These are phyloP conservation scores for Neurospora sp. DNA, from an alignment of 495 filamentous ascomycete species.

Conservation along the genomic window DNA sequence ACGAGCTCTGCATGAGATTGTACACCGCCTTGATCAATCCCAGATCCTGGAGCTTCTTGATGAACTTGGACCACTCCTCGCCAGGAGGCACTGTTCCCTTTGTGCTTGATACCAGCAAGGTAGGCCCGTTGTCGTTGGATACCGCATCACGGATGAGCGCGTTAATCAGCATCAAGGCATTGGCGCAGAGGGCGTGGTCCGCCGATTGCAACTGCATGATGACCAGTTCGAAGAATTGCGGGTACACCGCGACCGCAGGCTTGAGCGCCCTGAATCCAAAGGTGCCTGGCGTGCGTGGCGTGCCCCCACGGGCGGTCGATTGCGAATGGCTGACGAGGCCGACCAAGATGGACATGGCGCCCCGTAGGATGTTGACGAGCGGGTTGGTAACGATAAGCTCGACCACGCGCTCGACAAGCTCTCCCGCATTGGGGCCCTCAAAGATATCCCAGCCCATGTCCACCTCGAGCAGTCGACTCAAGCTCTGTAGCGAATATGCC, in stretches of 20 bases:
- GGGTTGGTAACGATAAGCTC: conserved; percentile 92
- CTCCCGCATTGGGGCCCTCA: conserved; percentile 37
- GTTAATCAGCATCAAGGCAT: conserved; percentile 90
- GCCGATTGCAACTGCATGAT: conserved; percentile 82
- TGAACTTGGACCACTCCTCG: conserved; percentile 90
- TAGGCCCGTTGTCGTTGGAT: conserved; percentile 49
- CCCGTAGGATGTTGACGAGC: conserved; percentile 91
- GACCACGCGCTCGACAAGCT: conserved; percentile 64
- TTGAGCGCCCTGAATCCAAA: conserved; percentile 88
- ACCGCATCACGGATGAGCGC: conserved; percentile 89
- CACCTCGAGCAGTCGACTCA: conserved; percentile 79
- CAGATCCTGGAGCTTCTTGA: conserved; percentile 84
- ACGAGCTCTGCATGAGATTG: conserved; percentile 83
- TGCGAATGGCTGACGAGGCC: conserved; percentile 83
- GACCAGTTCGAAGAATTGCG: conserved; percentile 90
- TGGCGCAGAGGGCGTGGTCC: conserved; percentile 93
- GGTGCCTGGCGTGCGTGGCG: conserved; percentile 35
- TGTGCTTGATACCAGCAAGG: conserved; percentile 21
- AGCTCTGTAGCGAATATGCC: conserved; percentile 84
- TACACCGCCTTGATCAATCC: conserved; percentile 90
- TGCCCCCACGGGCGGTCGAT: conserved; percentile 27
- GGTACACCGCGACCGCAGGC: conserved; percentile 81
- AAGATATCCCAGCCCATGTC: conserved; percentile 94
- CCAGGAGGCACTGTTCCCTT: conserved; percentile 30
- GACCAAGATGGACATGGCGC: conserved; percentile 92